phyloP scores from a whole-genome alignment of 805 yeast genomes.

The Kodamaea nitidulidarum region DNA sequence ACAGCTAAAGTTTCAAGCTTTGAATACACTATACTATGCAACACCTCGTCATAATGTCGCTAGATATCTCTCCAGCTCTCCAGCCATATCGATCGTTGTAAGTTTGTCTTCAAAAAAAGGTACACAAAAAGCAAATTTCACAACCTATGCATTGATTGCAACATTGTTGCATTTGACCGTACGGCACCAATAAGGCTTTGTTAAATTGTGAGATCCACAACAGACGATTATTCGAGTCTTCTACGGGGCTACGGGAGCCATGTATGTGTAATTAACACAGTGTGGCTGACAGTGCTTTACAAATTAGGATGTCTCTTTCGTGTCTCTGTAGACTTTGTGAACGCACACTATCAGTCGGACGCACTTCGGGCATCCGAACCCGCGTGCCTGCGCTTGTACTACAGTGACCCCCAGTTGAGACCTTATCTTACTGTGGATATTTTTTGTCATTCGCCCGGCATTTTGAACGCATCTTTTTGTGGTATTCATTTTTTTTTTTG shows the following conservation, averaged over 20 bases:
- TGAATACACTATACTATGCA: too few relatives aligned
- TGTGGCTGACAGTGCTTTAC: too few relatives aligned
- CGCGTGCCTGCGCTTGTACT: background rate
- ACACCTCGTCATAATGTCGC: background rate
- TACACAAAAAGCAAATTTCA: conserved; percentile 2
- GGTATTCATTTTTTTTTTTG: conserved; percentile 1
- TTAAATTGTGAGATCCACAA: background rate
- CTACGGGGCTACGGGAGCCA: too few relatives aligned
- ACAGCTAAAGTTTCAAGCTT: too few relatives aligned
- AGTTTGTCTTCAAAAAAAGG: too few relatives aligned
- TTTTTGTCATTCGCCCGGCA: conserved; percentile 1
- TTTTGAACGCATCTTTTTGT: conserved; percentile 3
- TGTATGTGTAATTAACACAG: too few relatives aligned
- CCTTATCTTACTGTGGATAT: conserved; percentile 5
- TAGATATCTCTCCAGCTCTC: too few relatives aligned
- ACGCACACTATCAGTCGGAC: too few relatives aligned
- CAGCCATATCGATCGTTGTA: too few relatives aligned
- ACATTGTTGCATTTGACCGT: conserved; percentile 7
- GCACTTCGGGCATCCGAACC: too few relatives aligned
- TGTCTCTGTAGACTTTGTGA: too few relatives aligned
- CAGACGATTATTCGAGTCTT: background rate
- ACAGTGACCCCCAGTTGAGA: background rate
- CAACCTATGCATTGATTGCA: conserved; percentile 3
- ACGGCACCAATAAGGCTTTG: conserved; percentile 2
- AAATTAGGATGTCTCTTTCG: too few relatives aligned